Evolutionary conservation across 805 yeast species (phyloP).

Genomic region (Candida mattraensis): DNA sequence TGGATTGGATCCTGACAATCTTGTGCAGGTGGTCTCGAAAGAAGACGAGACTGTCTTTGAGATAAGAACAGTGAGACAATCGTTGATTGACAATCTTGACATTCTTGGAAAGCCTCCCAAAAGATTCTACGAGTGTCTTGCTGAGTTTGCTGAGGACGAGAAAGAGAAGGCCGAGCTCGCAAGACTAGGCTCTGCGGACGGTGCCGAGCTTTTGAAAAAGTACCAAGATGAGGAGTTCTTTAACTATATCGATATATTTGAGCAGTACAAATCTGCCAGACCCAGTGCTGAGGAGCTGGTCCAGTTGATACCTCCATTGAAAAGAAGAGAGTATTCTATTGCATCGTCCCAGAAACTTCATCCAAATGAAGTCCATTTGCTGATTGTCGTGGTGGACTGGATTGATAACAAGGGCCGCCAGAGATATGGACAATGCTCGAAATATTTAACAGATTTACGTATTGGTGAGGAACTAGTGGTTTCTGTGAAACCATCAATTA

Average conservation of each 20-base stretch:
- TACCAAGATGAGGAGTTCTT: conserved; percentile 82
- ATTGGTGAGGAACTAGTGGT: conserved; percentile 88
- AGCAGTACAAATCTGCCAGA: conserved; percentile 76
- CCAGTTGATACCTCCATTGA: conserved; percentile 76
- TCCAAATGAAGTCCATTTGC: conserved; percentile 84
- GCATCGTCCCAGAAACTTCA: conserved; percentile 94
- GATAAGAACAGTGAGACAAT: conserved; percentile 79
- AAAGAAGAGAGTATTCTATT: conserved; percentile 96
- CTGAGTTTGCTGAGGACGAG: conserved; percentile 68
- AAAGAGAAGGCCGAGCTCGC: conserved; percentile 62
- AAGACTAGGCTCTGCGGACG: conserved; percentile 70
- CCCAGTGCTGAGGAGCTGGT: conserved; percentile 73
- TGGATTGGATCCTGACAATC: conserved; percentile 65
- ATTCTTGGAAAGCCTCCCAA: conserved; percentile 94
- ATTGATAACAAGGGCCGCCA: conserved; percentile 78
- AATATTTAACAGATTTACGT: conserved; percentile 74
- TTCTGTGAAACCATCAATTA: conserved; percentile 93
- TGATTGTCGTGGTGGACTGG: conserved; percentile 97
- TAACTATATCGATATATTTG: conserved; percentile 78
- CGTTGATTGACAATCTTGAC: conserved; percentile 77
- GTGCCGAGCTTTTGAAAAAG: conserved; percentile 80
- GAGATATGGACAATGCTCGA: conserved; percentile 93
- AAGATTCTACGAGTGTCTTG: conserved; percentile 83
- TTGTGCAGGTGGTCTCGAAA: conserved; percentile 70
- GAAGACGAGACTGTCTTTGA: conserved; percentile 60